Conservation (phyloP, 202 grass and related monocot genomes). For the Saccharum hybrid region DNA sequence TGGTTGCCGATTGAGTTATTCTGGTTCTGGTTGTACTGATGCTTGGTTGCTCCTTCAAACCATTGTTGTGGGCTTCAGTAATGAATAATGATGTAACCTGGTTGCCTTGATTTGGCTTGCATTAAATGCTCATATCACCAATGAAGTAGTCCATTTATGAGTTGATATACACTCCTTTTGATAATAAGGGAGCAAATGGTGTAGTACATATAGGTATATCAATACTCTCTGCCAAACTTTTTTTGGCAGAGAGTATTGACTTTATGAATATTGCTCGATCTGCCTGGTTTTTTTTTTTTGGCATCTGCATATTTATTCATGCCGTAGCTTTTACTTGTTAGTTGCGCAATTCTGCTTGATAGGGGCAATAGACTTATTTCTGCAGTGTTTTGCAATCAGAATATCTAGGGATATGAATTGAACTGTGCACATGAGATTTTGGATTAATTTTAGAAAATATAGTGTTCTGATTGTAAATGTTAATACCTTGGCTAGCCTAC, state of each 20-base stretch:
- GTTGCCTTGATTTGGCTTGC: constrained; percentile 15
- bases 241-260: neutral
- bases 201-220: neutral
- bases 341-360: constrained; percentile 11
- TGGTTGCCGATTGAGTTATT: neutral
- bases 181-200: neutral
- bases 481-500: neutral
- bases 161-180: neutral
- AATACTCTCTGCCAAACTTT: neutral
- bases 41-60: constrained; percentile 23
- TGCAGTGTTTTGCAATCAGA: neutral
- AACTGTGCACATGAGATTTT: constrained; percentile 14
- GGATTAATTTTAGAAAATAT: neutral
- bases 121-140: constrained; percentile 26
- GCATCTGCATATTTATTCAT: constrained; percentile 9
- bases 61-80: neutral
- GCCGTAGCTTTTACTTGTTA: neutral
- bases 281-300: constrained; percentile 21
- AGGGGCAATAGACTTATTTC: neutral
- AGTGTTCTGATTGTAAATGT: neutral
- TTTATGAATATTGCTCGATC: neutral
- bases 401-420: constrained; percentile 24
- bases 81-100: neutral
- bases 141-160: neutral
- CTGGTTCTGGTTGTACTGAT: neutral